Conservation (phyloP, 2,329 filamentous ascomycete genomes). For the Rutstroemia sp. region DNA sequence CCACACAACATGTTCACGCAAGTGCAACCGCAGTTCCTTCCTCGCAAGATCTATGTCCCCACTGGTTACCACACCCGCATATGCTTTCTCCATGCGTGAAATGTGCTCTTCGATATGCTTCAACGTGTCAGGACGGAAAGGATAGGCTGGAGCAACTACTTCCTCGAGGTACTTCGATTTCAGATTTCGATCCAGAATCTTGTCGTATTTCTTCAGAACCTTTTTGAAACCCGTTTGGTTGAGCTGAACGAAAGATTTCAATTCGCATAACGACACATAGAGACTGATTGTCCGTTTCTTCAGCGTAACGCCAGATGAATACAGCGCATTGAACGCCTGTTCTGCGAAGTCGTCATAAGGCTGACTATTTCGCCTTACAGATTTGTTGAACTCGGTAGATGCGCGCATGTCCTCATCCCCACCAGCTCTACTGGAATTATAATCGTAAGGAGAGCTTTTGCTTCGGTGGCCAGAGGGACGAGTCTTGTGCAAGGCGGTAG, state of each 20-base stretch:
- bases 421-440: slow-evolving; percentile 6
- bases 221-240: slow-evolving; percentile 97
- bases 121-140: slow-evolving; percentile 70
- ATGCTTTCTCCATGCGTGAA: slow-evolving; percentile 65
- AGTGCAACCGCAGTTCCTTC: slow-evolving; percentile 79
- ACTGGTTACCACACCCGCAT: slow-evolving; percentile 73
- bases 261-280: slow-evolving; percentile 88
- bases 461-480: slow-evolving; percentile 29
- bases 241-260: slow-evolving; percentile 92
- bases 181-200: slow-evolving; percentile 78
- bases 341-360: slow-evolving; percentile 75
- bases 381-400: slow-evolving; percentile 53
- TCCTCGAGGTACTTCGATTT: slow-evolving; percentile 69
- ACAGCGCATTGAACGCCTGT: slow-evolving; percentile 59
- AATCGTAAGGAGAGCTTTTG: slow-evolving; percentile 26
- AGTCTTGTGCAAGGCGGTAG: slow-evolving; percentile 34
- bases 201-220: slow-evolving; percentile 97
- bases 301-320: slow-evolving; percentile 69
- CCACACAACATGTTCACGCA: slow-evolving; percentile 97
- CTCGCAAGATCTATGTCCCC: slow-evolving; percentile 72
- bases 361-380: slow-evolving; percentile 53
- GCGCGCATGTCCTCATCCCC: slow-evolving; percentile 47
- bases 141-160: slow-evolving; percentile 69
- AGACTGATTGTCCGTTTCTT: slow-evolving; percentile 85
- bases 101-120: slow-evolving; percentile 65